Conservation (phyloP, 75 land plant genomes). For the Picea sitchensis region DNA sequence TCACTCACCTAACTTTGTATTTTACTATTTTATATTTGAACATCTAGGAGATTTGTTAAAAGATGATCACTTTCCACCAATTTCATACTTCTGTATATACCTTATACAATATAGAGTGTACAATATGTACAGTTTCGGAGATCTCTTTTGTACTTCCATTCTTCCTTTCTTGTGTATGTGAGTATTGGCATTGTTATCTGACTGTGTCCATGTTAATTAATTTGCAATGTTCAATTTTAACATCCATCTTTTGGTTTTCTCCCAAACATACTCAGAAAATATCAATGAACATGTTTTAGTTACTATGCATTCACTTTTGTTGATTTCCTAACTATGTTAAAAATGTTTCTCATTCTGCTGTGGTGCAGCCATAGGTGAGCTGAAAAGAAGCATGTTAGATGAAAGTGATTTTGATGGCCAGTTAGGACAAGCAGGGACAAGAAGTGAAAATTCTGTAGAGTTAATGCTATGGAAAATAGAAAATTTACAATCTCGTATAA, state of each 20-base stretch:
- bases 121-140: too few relatives aligned
- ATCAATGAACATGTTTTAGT: neutral
- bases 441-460: slow-evolving; percentile 28
- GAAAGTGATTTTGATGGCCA: neutral
- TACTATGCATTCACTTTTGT: neutral
- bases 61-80: neutral
- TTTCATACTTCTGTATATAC: too few relatives aligned
- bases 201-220: too few relatives aligned
- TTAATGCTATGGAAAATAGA: slow-evolving; percentile 32
- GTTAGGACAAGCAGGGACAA: neutral
- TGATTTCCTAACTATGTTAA: neutral
- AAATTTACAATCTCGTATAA: slow-evolving; percentile 32
- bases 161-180: too few relatives aligned
- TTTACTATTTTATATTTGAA: neutral
- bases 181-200: too few relatives aligned
- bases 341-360: neutral
- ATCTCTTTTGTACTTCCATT: too few relatives aligned
- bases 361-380: neutral
- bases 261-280: neutral
- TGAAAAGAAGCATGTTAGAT: neutral
- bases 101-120: too few relatives aligned
- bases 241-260: too few relatives aligned
- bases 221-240: too few relatives aligned
- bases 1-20: too few relatives aligned
- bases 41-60: slow-evolving; percentile 8